Conservation (phyloP, 305 asterid genomes). For the Fraxinus baroniana region DNA sequence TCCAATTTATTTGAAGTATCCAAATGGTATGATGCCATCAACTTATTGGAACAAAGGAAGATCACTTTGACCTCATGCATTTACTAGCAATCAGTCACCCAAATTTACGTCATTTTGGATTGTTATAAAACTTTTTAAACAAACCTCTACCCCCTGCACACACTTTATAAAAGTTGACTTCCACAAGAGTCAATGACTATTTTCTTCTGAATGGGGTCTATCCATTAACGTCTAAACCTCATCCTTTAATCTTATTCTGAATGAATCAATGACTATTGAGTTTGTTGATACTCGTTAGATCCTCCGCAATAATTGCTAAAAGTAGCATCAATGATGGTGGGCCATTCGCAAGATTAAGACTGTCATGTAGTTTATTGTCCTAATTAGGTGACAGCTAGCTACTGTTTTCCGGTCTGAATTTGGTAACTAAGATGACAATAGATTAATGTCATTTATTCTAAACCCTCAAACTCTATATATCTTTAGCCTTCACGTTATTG, state of each 20-base stretch:
- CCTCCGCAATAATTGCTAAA: background rate
- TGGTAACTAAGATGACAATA: background rate
- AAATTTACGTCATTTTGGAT: background rate
- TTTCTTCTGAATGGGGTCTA: constrained; percentile 1
- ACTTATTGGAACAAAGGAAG: background rate
- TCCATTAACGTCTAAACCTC: constrained; percentile 5
- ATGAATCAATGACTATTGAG: background rate
- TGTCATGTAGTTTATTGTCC: background rate
- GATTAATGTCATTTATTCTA: constrained; percentile 11
- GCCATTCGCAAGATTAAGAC: background rate
- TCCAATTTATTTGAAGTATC: background rate
- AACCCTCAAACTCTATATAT: background rate
- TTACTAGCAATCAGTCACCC: background rate
- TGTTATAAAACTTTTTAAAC: constrained; percentile 4
- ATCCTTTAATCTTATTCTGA: background rate
- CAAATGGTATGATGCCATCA: background rate
- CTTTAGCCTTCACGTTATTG: background rate
- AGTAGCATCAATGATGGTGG: background rate
- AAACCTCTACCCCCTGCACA: background rate
- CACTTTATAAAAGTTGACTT: constrained; percentile 4
- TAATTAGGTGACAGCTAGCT: constrained; percentile 9
- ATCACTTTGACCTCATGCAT: background rate
- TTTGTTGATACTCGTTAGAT: background rate
- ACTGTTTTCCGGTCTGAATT: background rate
- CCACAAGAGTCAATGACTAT: background rate